Evolutionary conservation across 371 early-diverging fungal genomes (phyloP).

Genomic region (Nematocida sp.): DNA sequence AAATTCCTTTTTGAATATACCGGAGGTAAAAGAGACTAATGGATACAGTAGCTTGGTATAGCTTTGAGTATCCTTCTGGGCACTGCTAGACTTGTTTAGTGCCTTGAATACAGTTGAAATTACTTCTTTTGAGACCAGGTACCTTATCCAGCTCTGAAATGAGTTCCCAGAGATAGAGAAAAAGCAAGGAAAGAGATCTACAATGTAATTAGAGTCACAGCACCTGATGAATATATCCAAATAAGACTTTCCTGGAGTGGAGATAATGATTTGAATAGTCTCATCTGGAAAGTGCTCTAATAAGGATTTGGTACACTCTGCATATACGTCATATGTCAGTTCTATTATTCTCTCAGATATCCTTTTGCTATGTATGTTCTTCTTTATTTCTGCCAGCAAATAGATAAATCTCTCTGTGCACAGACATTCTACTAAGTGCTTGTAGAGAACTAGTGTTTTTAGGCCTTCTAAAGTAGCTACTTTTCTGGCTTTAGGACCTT

Average conservation of each 20-base stretch:
- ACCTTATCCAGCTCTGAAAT: conserved; percentile 27
- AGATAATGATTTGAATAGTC: background rate
- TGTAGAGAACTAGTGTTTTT: conserved; percentile 8
- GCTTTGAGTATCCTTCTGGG: conserved; percentile 14
- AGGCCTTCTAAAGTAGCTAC: conserved; percentile 9
- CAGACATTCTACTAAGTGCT: conserved; percentile 5
- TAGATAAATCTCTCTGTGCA: conserved; percentile 43
- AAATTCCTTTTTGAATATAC: conserved; percentile 9
- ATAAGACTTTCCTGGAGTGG: background rate
- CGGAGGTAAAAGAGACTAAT: conserved; percentile 35
- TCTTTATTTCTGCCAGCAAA: conserved; percentile 10
- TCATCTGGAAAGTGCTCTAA: conserved; percentile 10
- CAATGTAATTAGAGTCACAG: conserved; percentile 22
- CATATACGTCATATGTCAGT: conserved; percentile 25
- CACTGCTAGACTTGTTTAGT: background rate
- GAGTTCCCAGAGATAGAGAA: conserved; percentile 11
- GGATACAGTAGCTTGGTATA: conserved; percentile 42
- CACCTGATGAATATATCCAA: conserved; percentile 6
- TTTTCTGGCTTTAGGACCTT: conserved; percentile 16
- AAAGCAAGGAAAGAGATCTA: conserved; percentile 50
- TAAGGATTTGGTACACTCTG: conserved; percentile 26
- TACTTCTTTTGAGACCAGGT: background rate
- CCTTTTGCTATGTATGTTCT: conserved; percentile 2
- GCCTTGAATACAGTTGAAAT: conserved; percentile 1
- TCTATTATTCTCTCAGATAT: conserved; percentile 22